A percentile compares a stretch with the other conserved stretches of the same genome.
Evolutionary conservation across 2,329 filamentous ascomycete species (phyloP).

Genomic region (Ophiostoma sp.): DNA sequence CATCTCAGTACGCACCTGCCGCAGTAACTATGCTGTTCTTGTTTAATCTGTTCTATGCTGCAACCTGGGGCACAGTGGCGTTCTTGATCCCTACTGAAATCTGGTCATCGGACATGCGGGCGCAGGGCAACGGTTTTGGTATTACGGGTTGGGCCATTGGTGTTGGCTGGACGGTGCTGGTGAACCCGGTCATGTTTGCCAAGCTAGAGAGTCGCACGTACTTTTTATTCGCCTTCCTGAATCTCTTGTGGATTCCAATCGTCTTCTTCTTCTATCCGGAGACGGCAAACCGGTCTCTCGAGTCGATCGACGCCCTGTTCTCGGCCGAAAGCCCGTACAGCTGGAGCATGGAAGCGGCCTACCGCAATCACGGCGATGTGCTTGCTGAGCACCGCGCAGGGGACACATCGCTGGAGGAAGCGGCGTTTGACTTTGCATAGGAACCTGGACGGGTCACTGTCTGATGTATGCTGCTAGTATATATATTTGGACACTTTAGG

Average conservation of each 20-base stretch:
- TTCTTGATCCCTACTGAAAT: constrained; percentile 52
- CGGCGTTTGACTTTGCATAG: not conserved
- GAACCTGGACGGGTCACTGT: not conserved
- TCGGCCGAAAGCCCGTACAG: constrained; percentile 41
- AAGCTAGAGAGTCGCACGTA: constrained; percentile 45
- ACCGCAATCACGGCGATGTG: constrained; percentile 23
- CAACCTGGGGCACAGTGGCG: constrained; percentile 45
- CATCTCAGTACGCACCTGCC: constrained; percentile 39
- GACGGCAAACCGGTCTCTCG: constrained; percentile 42
- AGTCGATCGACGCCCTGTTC: constrained; percentile 48
- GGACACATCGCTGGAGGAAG: constrained; percentile 39
- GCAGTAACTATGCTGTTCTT: constrained; percentile 46
- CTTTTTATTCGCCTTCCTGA: constrained; percentile 47
- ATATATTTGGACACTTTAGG: too few species aligned
- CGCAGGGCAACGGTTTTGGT: constrained; percentile 55
- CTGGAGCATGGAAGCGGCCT: constrained; percentile 25
- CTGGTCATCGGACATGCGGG: constrained; percentile 50
- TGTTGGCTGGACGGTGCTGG: constrained; percentile 48
- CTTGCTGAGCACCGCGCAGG: constrained; percentile 23
- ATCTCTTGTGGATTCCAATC: constrained; percentile 47
- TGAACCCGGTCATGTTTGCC: constrained; percentile 49
- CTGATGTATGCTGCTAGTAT: too few species aligned
- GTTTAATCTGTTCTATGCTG: constrained; percentile 48
- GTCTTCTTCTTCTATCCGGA: constrained; percentile 45
- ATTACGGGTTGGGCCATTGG: constrained; percentile 56